Conservation (phyloP, 192 early-diverging fungal species). For the Haplosporangium gracile region DNA sequence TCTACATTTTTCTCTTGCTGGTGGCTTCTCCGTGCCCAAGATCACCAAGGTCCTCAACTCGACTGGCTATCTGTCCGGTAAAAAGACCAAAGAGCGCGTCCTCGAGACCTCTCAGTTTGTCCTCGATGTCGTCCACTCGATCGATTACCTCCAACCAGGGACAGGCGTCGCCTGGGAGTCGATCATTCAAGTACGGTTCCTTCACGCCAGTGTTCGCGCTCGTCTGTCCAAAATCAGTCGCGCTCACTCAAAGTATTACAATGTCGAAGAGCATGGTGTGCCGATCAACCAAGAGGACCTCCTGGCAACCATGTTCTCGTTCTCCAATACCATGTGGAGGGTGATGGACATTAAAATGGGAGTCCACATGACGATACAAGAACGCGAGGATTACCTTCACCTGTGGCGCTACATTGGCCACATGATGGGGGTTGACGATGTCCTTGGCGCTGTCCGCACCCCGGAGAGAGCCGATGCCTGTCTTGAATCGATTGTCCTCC, state of each 20-base stretch:
- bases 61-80: slow-evolving; percentile 28
- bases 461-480: slow-evolving; percentile 23
- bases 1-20: slow-evolving; percentile 36
- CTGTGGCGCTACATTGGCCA: slow-evolving; percentile 66
- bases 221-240: slow-evolving; percentile 23
- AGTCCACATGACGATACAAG: slow-evolving; percentile 37
- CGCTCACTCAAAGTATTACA: slow-evolving; percentile 28
- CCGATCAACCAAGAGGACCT: slow-evolving; percentile 57
- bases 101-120: slow-evolving; percentile 35
- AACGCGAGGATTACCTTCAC: slow-evolving; percentile 59
- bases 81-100: slow-evolving; percentile 24
- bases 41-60: slow-evolving; percentile 46
- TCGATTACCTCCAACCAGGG: slow-evolving; percentile 25
- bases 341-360: slow-evolving; percentile 35
- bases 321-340: slow-evolving; percentile 43
- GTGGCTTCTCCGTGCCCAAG: slow-evolving; percentile 31
- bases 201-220: slow-evolving; percentile 38
- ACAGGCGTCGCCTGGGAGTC: slow-evolving; percentile 38
- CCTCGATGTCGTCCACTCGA: slow-evolving; percentile 19
- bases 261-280: slow-evolving; percentile 25
- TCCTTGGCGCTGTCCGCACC: neutral
- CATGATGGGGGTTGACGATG: slow-evolving; percentile 61
- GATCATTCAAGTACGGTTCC: slow-evolving; percentile 38
- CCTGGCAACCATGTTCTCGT: slow-evolving; percentile 29
- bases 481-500: slow-evolving; percentile 31